phyloP scores from a whole-genome alignment of 768 basidiomycete species.

The Piloderma croceum region DNA sequence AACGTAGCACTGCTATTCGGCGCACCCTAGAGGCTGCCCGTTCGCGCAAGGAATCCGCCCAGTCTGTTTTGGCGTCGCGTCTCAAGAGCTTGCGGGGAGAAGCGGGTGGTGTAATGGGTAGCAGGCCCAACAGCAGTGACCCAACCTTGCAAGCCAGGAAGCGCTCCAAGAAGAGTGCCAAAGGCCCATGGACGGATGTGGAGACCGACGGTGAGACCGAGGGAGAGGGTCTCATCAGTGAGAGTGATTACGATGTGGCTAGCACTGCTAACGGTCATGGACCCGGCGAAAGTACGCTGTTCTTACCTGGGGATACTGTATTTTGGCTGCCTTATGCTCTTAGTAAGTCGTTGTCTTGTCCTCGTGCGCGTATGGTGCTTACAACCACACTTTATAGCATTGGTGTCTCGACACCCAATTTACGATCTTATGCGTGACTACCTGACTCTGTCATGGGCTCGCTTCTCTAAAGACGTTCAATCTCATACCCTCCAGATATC shows the following conservation, averaged over 20 bases:
- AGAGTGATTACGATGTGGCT: conserved; percentile 81
- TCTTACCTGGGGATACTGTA: conserved; percentile 83
- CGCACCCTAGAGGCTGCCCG: conserved; percentile 75
- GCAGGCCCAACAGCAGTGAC: conserved; percentile 47
- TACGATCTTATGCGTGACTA: conserved; percentile 96
- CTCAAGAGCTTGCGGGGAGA: conserved; percentile 61
- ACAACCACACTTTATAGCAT: conserved; percentile 38
- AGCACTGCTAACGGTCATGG: conserved; percentile 71
- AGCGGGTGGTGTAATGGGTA: conserved; percentile 37
- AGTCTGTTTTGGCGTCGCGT: conserved; percentile 63
- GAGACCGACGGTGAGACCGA: conserved; percentile 81
- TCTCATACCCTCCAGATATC: conserved; percentile 88
- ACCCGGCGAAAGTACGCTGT: conserved; percentile 83
- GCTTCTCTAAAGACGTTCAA: conserved; percentile 90
- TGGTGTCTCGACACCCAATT: conserved; percentile 89
- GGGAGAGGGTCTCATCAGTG: conserved; percentile 68
- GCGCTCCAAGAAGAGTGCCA: conserved; percentile 49
- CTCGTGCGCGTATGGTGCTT: conserved; percentile 4
- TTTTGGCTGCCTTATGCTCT: conserved; percentile 95
- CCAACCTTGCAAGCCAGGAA: conserved; percentile 54
- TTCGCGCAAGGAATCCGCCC: conserved; percentile 73
- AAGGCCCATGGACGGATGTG: conserved; percentile 65
- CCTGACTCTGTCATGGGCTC: conserved; percentile 91
- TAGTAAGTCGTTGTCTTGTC: conserved; percentile 51
- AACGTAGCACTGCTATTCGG: conserved; percentile 79